Evolutionary conservation across 2,329 filamentous ascomycete genomes (phyloP), one percentile per base, ranked within the genome.

Genomic region (Fusarium sp.): DNA sequence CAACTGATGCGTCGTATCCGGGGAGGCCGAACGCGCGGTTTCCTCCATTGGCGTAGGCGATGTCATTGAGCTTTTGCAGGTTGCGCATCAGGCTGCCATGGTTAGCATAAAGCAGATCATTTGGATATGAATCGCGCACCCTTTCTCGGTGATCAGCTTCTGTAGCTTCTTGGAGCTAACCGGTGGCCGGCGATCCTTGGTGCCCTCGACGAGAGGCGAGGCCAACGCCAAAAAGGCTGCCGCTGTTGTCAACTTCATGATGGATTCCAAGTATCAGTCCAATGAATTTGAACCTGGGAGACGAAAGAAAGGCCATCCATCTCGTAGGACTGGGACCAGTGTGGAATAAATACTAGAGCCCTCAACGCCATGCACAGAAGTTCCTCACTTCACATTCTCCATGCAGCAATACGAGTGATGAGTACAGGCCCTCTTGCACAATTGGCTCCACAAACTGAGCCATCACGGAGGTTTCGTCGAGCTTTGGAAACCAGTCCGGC

Each of bases 1-100:
- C 75, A 0, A 69, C 65, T 1, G 75, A 76, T 29, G 73, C 80
- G 9, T 45, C 61, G n/a, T 73, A 73, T 15, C 71, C 71, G 1
- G 71, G 71, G 14, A 70, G 59, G 7, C 71, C 71, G 4, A 73
- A 73, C 3, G 71, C 71, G 6, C 71, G 67, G 38, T 73, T 73
- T 8, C 71, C 71, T 14, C 71, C 71, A 15, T 73, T 73, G 27
- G 58, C 69, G 19, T 68, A 70, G 6, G 71, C 71, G n/a, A 73
- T 73, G 13, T 70, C 69, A 19, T 67, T 70, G 17, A 73, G 69
- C 2, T 60, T 60, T 10, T 70, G 55, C 39, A 73, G 49, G 39
- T 73, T 73, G 15, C 41, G 54, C 53, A 71, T 68, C 45, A 71
- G 45, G 4, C 68, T 70, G 4, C 0, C 0, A 6, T 4, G 6